Evolutionary conservation across 306 rosid genomes (phyloP), one percentile per base, ranked within the genome.

Genomic region (Rosa persica): DNA sequence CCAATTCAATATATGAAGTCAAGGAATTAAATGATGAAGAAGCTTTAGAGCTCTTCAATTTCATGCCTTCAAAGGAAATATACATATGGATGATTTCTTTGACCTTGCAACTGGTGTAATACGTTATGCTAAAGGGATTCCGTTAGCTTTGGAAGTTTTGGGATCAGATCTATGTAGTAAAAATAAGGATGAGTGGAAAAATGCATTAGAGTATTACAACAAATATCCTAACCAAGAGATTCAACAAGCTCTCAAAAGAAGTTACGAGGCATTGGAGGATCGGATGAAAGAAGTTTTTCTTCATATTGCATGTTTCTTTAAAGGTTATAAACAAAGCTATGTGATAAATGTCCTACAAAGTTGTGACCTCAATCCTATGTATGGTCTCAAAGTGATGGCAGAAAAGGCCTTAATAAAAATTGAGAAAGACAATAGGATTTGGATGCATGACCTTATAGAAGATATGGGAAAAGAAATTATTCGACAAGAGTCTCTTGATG

Each of bases 391-490:
- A 20, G 19, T 67, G 1, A 34, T 67, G 4, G 1, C 0, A 20
- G 49, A 67, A 2, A 67, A 36, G n/a, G 70, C 70, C 70, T 43
- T 51, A 16, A 79, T 87, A 5, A 80, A 48, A 12, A 47, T 78
- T 30, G 16, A 36, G 40, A 60, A 46, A 0, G 23, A 16, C 11
- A 54, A 62, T 0, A 36, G 3, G 7, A 23, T 87, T 8, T 5
- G 42, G 67, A 81, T 87, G 86, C 93, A 83, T 85, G 84, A 87
- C 66, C 83, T 83, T 22, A 10, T 85, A 4, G 87, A 87, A 75
- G 78, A 79, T 64, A 42, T 85, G 43, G 91, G 87, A 1, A 79
- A 65, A 67, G 79, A 83, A 69, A 73, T 83, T 64, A 83, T 70
- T 70, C 65, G 83, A 19, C n/a, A 12, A 54, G 87, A 67, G 72